These are phyloP conservation scores for Trichophyton rubrum DNA, from an alignment of 2,329 filamentous ascomycete genomes.

Conservation along the genomic window DNA sequence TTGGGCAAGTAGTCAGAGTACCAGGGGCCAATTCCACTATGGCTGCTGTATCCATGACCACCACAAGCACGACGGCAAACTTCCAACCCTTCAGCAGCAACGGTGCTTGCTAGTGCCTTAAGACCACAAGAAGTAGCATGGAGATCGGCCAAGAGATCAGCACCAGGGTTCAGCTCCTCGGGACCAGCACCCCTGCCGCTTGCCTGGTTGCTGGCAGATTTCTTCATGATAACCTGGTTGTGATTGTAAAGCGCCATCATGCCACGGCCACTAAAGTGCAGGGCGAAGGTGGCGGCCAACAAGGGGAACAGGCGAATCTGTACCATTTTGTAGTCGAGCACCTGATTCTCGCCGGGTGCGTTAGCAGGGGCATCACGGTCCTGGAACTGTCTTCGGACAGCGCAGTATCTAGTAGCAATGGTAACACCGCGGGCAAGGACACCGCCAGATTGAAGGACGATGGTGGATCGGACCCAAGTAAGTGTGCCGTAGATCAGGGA, in stretches of 20 bases:
- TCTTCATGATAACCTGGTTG: constrained; percentile 55
- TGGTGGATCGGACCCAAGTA: constrained; percentile 61
- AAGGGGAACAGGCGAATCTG: constrained; percentile 61
- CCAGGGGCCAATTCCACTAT: constrained; percentile 62
- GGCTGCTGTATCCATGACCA: constrained; percentile 59
- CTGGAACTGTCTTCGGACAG: constrained; percentile 65
- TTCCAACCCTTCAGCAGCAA: constrained; percentile 62
- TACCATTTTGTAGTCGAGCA: constrained; percentile 72
- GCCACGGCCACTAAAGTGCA: constrained; percentile 63
- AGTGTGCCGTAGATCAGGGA: constrained; percentile 62
- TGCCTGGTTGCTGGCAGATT: constrained; percentile 29
- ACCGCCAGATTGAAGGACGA: constrained; percentile 60
- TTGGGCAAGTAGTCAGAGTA: constrained; percentile 66
- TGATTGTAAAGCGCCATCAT: constrained; percentile 65
- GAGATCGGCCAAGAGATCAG: constrained; percentile 58
- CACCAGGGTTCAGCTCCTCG: constrained; percentile 53
- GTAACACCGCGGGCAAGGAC: constrained; percentile 64
- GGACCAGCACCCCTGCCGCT: constrained; percentile 48
- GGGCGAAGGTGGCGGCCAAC: constrained; percentile 61
- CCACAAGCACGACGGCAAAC: constrained; percentile 63
- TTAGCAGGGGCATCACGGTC: constrained; percentile 53
- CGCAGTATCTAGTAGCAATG: constrained; percentile 62
- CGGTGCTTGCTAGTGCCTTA: constrained; percentile 60
- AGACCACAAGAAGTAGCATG: constrained; percentile 66
- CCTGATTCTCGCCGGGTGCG: constrained; percentile 54